Base-by-base conservation (phyloP, 805 yeast genomes). In the Kurtzmaniella fragi region DNA sequence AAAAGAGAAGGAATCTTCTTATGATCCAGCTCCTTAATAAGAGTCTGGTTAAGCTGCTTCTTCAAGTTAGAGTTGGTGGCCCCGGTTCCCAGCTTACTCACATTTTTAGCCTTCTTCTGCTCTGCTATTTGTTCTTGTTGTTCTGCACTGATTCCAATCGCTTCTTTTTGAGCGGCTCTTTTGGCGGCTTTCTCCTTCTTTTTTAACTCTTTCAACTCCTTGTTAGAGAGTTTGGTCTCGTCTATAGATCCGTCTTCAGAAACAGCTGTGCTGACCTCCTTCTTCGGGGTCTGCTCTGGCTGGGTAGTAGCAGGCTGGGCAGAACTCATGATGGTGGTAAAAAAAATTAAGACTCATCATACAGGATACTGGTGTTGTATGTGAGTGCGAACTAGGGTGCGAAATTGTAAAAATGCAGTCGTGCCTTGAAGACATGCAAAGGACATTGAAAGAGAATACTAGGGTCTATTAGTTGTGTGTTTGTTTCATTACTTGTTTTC, bases 101-200 rank as follows among this genome's bases (percentile, higher is more conserved):
- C 54, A 42, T 64, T 61, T 53, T 61, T 67, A 27, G 60, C 70
- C 39, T 54, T 73, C 61, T 63, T 73, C 64, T 58, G 70, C 56
- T 52, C 66, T 5, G 62, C 69, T 40, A 50, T 51, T 47, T 54
- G 62, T 39, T 70, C 54, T 56, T 75, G 66, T 54, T 67, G 62
- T 62, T 70, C 62, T 45, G 69, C 62, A 49, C 71, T 41, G 33
- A 78, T 75, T 27, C 83, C 89, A 37, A 69, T 74, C 6, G 80
- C 82, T 48, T 75, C 84, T 55, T 86, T 89, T 46, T 81, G 78
- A 2, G 96, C 95, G 2, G 96, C 93, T 57, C 98, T 74, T 58
- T 87, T 86, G 30, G 93, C 95, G 11, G 93, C 93, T 64, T 91
- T 90, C 54, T 89, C 95, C 51, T 78, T 78, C 69, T 89, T 90